A percentile compares a stretch with the other conserved stretches of the same genome.
phyloP scores from a whole-genome alignment of 2,329 filamentous ascomycete genomes.

The Colletotrichum sp. region DNA sequence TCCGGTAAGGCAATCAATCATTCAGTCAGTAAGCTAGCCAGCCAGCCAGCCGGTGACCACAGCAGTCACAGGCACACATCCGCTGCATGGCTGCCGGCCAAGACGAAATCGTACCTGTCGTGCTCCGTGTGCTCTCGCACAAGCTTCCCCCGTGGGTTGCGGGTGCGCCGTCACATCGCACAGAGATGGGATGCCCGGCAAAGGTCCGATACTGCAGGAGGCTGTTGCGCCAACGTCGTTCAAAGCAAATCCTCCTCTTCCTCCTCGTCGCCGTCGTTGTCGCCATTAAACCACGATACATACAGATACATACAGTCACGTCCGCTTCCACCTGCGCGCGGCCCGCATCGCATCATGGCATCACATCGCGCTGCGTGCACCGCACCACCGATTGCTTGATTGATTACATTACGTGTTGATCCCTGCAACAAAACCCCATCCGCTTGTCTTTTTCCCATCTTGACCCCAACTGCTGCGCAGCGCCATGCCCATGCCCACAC shows the following conservation, averaged over 20 bases:
- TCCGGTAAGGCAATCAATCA: not conserved
- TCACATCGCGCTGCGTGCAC: not conserved
- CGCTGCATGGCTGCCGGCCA: not conserved
- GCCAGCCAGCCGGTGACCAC: not conserved
- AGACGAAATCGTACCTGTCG: conserved; percentile 9
- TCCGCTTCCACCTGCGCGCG: not conserved
- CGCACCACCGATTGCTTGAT: not conserved
- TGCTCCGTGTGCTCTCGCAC: not conserved
- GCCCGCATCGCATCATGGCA: not conserved
- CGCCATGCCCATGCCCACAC: not conserved
- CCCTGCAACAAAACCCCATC: not conserved
- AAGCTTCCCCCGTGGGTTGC: not conserved
- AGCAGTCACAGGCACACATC: not conserved
- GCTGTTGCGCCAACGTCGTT: conserved; percentile 13
- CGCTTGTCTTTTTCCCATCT: not conserved
- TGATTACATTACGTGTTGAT: not conserved
- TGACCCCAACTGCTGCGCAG: not conserved
- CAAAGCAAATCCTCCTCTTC: not conserved
- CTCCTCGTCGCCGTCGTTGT: not conserved
- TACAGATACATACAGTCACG: not conserved
- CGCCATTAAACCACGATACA: not conserved
- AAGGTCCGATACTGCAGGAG: conserved; percentile 21
- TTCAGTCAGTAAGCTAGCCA: not conserved
- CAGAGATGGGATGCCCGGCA: conserved; percentile 20
- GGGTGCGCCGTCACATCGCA: conserved; percentile 10